These are phyloP conservation scores for Mariannaea elegans DNA, from an alignment of 2,329 filamentous ascomycete species.

Conservation along the genomic window DNA sequence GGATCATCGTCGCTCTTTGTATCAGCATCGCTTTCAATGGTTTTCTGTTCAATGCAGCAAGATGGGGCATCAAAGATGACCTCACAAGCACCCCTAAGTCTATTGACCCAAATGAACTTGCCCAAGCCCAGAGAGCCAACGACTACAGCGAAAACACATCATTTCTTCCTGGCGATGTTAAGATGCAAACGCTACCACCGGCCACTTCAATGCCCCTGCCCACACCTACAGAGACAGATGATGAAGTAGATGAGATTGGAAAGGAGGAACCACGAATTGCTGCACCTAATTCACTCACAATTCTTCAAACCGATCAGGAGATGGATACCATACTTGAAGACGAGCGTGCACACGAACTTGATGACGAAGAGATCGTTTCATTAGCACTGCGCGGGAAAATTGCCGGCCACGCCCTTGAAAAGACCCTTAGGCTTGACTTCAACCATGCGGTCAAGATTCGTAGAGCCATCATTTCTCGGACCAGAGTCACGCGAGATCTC, in stretches of 20 bases:
- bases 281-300: too few relatives aligned
- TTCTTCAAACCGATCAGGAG: background rate
- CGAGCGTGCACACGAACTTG: background rate
- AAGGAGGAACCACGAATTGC: too few relatives aligned
- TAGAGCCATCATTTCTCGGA: too few relatives aligned
- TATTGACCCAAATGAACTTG: background rate
- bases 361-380: background rate
- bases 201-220: background rate
- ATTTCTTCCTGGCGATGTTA: background rate
- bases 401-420: background rate
- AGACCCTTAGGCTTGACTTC: background rate
- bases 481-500: too few relatives aligned
- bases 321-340: background rate
- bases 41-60: background rate
- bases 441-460: too few relatives aligned
- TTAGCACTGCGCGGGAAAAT: background rate
- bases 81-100: background rate
- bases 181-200: background rate
- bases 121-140: background rate
- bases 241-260: background rate
- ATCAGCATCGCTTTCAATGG: background rate
- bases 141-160: background rate
- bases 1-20: background rate
- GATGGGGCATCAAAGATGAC: too few relatives aligned
- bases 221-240: background rate